phyloP scores from a whole-genome alignment of 1,139 yeast genomes.

The Geotrichum citri-aurantii region DNA sequence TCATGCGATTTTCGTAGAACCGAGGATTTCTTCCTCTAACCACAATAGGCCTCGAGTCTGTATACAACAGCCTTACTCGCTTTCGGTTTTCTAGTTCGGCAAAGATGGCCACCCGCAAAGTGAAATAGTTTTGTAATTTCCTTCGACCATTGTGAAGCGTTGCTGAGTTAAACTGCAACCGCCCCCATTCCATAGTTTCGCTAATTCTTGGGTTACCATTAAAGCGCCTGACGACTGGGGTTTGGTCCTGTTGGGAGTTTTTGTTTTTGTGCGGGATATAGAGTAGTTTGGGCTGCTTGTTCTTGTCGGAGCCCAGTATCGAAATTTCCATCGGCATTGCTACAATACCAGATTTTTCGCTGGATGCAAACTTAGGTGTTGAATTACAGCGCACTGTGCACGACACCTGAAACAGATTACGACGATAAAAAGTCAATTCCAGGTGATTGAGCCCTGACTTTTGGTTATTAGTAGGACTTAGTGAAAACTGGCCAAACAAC shows the following conservation, averaged over 20 bases:
- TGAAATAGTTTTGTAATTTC: constrained; percentile 52
- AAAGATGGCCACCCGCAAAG: constrained; percentile 43
- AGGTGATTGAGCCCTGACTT: not conserved
- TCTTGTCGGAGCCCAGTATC: constrained; percentile 28
- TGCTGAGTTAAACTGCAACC: constrained; percentile 52
- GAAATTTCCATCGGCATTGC: constrained; percentile 30
- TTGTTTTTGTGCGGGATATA: constrained; percentile 28
- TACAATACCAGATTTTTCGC: constrained; percentile 26
- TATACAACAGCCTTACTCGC: constrained; percentile 27
- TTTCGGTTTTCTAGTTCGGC: constrained; percentile 33
- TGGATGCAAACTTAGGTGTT: constrained; percentile 28
- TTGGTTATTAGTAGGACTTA: constrained; percentile 21
- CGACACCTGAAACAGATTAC: constrained; percentile 32
- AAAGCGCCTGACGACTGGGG: constrained; percentile 28
- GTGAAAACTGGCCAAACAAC: constrained; percentile 29
- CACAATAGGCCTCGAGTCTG: constrained; percentile 46
- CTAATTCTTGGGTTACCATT: not conserved
- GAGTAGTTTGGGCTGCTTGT: constrained; percentile 26
- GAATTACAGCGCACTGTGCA: constrained; percentile 30
- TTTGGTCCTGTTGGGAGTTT: constrained; percentile 8
- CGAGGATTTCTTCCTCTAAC: constrained; percentile 65
- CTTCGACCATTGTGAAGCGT: constrained; percentile 61
- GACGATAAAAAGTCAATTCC: constrained; percentile 30
- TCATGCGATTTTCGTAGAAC: constrained; percentile 45
- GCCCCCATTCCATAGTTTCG: constrained; percentile 34